These are phyloP conservation scores for Aphanomyces euteiches DNA, from an alignment of 352 stramenopile genomes.

Conservation along the genomic window DNA sequence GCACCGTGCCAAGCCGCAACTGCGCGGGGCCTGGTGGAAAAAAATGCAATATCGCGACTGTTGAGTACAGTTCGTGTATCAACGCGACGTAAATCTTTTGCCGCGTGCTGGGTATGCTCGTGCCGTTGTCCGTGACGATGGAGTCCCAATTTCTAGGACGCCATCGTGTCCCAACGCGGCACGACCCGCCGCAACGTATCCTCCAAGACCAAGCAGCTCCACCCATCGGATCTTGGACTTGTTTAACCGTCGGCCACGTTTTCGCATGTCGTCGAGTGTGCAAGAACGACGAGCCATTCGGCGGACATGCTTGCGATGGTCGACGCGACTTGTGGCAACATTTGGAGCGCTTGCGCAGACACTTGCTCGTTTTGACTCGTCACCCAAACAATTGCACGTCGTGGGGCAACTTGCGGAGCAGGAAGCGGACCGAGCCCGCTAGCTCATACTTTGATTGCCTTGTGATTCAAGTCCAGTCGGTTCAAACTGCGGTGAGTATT, in stretches of 20 bases:
- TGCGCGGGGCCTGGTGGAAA: constrained; percentile 8
- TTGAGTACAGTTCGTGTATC: constrained; percentile 9
- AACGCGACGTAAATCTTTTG: constrained; percentile 4
- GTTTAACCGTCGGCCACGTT: too few species aligned
- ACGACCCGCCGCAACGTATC: neutral
- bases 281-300: neutral
- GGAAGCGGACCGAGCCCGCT: neutral
- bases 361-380: neutral
- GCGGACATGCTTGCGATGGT: neutral
- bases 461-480: constrained; percentile 13
- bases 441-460: neutral
- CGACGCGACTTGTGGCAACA: neutral
- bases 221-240: too few species aligned
- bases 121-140: too few species aligned
- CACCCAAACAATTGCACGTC: too few species aligned
- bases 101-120: neutral
- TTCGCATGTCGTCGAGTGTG: too few species aligned
- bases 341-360: neutral
- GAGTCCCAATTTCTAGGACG: neutral
- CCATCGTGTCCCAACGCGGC: neutral
- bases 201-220: too few species aligned
- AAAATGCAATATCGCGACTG: constrained; percentile 4
- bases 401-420: neutral
- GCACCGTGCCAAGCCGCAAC: neutral
- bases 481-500: neutral